Base-by-base conservation (phyloP, 2,329 filamentous ascomycete genomes). In the Pseudogymnoascus pannorum region DNA sequence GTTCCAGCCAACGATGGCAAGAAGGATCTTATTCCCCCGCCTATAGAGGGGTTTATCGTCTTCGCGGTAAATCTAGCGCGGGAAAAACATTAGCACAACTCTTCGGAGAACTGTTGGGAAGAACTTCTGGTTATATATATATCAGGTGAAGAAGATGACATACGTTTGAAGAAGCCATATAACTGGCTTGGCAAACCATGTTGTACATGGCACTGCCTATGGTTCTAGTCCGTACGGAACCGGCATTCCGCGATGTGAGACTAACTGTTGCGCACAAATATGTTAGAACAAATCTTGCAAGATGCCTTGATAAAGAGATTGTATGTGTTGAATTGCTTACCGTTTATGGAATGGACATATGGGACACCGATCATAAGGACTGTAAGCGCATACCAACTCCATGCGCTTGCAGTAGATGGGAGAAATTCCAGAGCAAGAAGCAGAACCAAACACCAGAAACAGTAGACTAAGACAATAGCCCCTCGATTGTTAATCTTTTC, bases 121-220 rank as follows among this genome's bases (percentile, higher is more conserved):
- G 22, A 44, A 44, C 1, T 44, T 44, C 8, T 11, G 16, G 16
- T 44, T n/a, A n/a, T n/a, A n/a, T 22, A 12, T 4, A 26, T 12
- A 48, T 22, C 18, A 3, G n/a, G 42, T n/a, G 11, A 20, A 22
- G 18, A 48, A 20, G n/a, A 22, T 48, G 29, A 31, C 29, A 8
- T 35, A 35, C 33, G 12, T 35, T 14, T 35, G 33, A 35, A 35
- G 33, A 35, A 35, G 14, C 14, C 11, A 35, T 35, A 12, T 35
- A 14, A n/a, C 33, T 35, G 14, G 24, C 42, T 22, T 20, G 77
- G 4, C 75, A 73, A 24, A 73, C 74, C 76, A 79, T 79, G 67
- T 86, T 87, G 71, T 87, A 87, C 16, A 83, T 72, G 0, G 81
- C 84, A 1, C 82, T 79, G 0, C 81, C 81, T 1, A 88, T 81